Conservation (phyloP, 345 rosid genomes). For the Brassica incana region DNA sequence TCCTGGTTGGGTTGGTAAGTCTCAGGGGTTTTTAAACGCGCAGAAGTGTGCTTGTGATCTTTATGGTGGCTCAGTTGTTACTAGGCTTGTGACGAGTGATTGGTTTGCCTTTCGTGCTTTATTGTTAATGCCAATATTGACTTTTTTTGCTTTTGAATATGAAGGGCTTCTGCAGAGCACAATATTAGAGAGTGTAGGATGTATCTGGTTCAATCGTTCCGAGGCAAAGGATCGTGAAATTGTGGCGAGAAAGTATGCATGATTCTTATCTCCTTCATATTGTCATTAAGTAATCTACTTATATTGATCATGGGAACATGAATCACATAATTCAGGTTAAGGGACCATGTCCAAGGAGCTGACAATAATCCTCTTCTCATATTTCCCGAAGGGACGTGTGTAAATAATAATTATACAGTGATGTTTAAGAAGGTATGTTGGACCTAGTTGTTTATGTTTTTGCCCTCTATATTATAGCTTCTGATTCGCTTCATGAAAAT, state of each 20-base stretch:
- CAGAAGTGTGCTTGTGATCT: conserved; percentile 11
- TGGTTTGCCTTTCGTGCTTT: conserved; percentile 2
- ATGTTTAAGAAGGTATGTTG: conserved; percentile 93
- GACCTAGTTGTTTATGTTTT: not conserved
- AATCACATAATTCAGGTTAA: conserved; percentile 61
- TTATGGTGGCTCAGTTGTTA: not conserved
- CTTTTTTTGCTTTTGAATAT: conserved; percentile 36
- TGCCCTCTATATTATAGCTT: not conserved
- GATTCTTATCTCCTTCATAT: not conserved
- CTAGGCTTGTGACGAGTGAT: conserved; percentile 13
- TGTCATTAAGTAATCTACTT: not conserved
- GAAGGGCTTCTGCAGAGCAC: conserved; percentile 93
- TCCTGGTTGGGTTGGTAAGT: conserved; percentile 99
- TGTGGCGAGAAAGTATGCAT: conserved; percentile 82
- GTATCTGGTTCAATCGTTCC: conserved; percentile 95
- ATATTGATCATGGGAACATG: conserved; percentile 25
- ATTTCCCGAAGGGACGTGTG: conserved; percentile 99
- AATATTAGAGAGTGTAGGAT: conserved; percentile 91
- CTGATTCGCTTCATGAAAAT: conserved; percentile 37
- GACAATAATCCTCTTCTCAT: conserved; percentile 96
- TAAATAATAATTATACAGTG: conserved; percentile 91
- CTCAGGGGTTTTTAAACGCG: not conserved
- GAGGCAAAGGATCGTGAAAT: conserved; percentile 98
- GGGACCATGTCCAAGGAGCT: conserved; percentile 83
- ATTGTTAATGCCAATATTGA: conserved; percentile 17